Evolutionary conservation across 306 rosid genomes (phyloP).

Genomic region (Inga leiocalycina): DNA sequence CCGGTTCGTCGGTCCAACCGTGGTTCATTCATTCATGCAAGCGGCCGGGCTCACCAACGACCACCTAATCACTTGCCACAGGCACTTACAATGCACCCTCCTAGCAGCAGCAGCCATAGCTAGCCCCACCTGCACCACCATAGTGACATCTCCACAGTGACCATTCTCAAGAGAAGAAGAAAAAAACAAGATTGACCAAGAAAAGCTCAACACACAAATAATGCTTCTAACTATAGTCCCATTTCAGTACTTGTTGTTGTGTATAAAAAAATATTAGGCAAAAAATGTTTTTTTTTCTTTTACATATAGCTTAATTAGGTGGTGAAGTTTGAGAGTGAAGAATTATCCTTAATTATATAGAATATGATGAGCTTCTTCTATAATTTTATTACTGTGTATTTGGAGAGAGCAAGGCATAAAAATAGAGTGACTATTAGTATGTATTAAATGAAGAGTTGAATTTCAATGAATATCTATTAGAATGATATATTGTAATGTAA

Average conservation of each 20-base stretch:
- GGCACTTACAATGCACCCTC: slow-evolving; percentile 78
- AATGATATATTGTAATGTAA: slow-evolving; percentile 24
- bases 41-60: slow-evolving; percentile 94
- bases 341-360: neutral
- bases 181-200: slow-evolving; percentile 28
- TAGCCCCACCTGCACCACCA: neutral
- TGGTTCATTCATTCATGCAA: slow-evolving; percentile 93
- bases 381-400: neutral
- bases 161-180: neutral
- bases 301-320: neutral
- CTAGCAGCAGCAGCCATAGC: slow-evolving; percentile 35
- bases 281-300: neutral
- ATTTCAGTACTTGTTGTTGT: slow-evolving; percentile 36
- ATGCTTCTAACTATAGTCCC: slow-evolving; percentile 58
- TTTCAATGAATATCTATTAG: neutral
- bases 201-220: slow-evolving; percentile 26
- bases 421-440: neutral
- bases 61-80: slow-evolving; percentile 83
- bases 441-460: neutral
- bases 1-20: slow-evolving; percentile 95
- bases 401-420: neutral
- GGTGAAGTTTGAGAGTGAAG: neutral
- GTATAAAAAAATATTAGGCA: slow-evolving; percentile 43
- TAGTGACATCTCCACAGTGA: slow-evolving; percentile 31
- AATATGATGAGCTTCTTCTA: neutral